phyloP scores from a whole-genome alignment of 1,284 basidiomycete species.

The Apiotrichum veenhuisii region DNA sequence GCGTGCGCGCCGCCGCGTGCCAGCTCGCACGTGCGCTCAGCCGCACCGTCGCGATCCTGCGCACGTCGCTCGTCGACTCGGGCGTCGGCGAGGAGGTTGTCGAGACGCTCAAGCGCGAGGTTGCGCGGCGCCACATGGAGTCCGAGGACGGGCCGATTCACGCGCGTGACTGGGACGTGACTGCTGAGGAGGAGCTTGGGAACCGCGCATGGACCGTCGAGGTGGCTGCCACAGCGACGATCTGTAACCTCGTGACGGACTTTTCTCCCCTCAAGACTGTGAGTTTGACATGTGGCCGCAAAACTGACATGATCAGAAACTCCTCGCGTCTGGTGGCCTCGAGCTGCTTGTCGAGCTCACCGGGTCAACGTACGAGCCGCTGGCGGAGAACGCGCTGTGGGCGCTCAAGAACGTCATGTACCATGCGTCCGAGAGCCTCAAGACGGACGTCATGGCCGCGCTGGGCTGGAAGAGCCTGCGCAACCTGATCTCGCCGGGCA shows the following conservation, averaged over 20 bases:
- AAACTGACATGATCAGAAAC: slow-evolving; percentile 51
- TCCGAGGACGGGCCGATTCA: slow-evolving; percentile 10
- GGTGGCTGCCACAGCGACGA: slow-evolving; percentile 65
- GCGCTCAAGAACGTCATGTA: slow-evolving; percentile 71
- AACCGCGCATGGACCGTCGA: slow-evolving; percentile 67
- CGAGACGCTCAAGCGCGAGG: slow-evolving; percentile 54
- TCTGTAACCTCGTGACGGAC: slow-evolving; percentile 81
- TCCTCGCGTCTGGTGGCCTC: slow-evolving; percentile 64
- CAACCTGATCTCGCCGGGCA: slow-evolving; percentile 15
- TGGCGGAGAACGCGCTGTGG: slow-evolving; percentile 71
- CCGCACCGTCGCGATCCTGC: slow-evolving; percentile 68
- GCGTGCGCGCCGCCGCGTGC: slow-evolving; percentile 76
- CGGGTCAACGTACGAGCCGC: slow-evolving; percentile 55
- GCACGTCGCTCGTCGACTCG: slow-evolving; percentile 77
- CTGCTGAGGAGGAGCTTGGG: slow-evolving; percentile 27
- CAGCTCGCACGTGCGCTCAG: slow-evolving; percentile 77
- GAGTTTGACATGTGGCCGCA: slow-evolving; percentile 32
- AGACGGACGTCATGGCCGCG: slow-evolving; percentile 60
- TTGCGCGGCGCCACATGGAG: slow-evolving; percentile 13
- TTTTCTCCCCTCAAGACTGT: slow-evolving; percentile 75
- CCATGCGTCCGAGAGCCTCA: slow-evolving; percentile 60
- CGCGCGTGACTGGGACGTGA: slow-evolving; percentile 7
- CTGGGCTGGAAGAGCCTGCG: slow-evolving; percentile 58
- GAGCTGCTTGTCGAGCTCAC: slow-evolving; percentile 61
- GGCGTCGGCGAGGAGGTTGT: slow-evolving; percentile 70